Evolutionary conservation across 805 yeast genomes (phyloP).

Genomic region (Pichia exigua): DNA sequence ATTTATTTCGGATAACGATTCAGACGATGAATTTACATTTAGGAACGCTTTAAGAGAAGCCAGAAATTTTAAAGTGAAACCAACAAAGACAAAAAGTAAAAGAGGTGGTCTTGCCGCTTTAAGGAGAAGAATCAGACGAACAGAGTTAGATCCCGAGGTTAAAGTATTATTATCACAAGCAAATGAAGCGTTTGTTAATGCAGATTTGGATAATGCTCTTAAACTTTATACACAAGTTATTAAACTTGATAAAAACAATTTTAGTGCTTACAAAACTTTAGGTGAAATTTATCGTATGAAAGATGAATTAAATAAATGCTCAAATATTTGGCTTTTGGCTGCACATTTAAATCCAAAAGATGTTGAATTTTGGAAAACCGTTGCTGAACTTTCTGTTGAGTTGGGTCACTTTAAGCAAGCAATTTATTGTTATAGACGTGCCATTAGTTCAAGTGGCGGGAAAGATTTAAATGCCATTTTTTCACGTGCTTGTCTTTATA

Average conservation of each 20-base stretch:
- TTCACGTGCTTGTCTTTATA: conserved; percentile 59
- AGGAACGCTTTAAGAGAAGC: conserved; percentile 63
- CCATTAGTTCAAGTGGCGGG: conserved; percentile 37
- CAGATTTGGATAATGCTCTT: conserved; percentile 53
- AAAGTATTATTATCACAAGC: conserved; percentile 60
- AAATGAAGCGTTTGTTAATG: conserved; percentile 68
- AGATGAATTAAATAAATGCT: conserved; percentile 62
- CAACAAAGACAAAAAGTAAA: conserved; percentile 16
- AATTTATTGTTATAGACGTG: conserved; percentile 65
- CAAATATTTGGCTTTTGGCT: conserved; percentile 75
- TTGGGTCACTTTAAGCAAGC: conserved; percentile 71
- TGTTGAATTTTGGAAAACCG: conserved; percentile 67
- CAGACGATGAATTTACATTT: conserved; percentile 40
- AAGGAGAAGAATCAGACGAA: conserved; percentile 33
- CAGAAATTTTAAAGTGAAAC: conserved; percentile 48
- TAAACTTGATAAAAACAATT: conserved; percentile 66
- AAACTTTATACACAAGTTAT: conserved; percentile 60
- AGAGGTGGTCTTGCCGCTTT: conserved; percentile 29
- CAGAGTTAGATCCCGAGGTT: conserved; percentile 65
- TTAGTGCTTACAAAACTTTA: conserved; percentile 77
- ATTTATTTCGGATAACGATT: conserved; percentile 26
- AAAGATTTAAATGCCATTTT: conserved; percentile 49
- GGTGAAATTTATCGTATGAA: conserved; percentile 75
- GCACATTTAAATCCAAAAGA: conserved; percentile 73
- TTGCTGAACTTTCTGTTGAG: conserved; percentile 60